A percentile compares a stretch with the other conserved stretches of the same genome.
These are phyloP conservation scores for Aspergillus luchuensis DNA, from an alignment of 2,329 filamentous ascomycete species.

Conservation along the genomic window DNA sequence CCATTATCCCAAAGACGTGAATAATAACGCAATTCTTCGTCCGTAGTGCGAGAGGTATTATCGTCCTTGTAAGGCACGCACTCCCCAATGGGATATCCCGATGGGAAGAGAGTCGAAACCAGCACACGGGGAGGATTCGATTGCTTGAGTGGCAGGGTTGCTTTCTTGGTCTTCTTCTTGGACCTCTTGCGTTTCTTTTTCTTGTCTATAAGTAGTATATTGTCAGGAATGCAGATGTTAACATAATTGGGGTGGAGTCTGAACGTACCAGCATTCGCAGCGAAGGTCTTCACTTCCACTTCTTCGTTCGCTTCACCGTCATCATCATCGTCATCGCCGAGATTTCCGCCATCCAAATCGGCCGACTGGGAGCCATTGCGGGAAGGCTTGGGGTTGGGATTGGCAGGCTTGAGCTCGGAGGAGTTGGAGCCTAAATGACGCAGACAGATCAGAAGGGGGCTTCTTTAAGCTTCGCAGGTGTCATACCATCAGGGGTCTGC, in stretches of 20 bases:
- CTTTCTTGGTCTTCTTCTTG: conserved; percentile 37
- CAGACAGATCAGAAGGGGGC: background rate
- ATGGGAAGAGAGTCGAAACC: conserved; percentile 50
- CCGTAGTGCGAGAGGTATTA: conserved; percentile 50
- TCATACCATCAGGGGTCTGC: conserved; percentile 10
- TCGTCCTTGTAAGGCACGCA: conserved; percentile 36
- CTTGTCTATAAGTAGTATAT: background rate
- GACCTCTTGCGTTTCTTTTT: conserved; percentile 34
- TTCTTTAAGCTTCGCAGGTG: background rate
- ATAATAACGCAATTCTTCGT: conserved; percentile 50
- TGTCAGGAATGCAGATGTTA: background rate
- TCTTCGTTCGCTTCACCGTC: conserved; percentile 17
- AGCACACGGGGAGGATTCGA: conserved; percentile 51
- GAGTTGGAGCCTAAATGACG: conserved; percentile 3
- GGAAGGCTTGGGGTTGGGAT: background rate
- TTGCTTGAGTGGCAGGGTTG: conserved; percentile 35
- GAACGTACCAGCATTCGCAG: background rate
- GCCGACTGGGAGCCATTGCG: conserved; percentile 7
- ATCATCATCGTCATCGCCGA: conserved; percentile 14
- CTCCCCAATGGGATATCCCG: conserved; percentile 51
- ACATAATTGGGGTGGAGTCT: background rate
- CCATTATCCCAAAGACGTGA: conserved; percentile 46
- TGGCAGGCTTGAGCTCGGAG: conserved; percentile 9
- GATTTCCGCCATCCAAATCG: conserved; percentile 9
- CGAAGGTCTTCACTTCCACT: background rate